Base-by-base conservation (phyloP, 2,329 filamentous ascomycete genomes). In the Davidsoniella australis region DNA sequence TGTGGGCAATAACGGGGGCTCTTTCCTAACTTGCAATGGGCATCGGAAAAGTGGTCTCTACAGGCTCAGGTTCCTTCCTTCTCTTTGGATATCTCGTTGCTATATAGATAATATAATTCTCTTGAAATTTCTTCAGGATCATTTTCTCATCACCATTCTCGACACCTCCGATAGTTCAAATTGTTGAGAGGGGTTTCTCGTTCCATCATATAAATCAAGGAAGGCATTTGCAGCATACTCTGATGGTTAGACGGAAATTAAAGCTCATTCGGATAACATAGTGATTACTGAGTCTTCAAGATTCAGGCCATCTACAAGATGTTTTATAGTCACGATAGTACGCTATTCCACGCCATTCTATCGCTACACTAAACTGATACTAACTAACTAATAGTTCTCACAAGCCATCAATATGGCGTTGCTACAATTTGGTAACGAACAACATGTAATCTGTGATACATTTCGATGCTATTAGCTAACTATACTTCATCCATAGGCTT, bases 281-380 rank as follows among this genome's bases (percentile, higher is more conserved):
- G 29, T 33, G 29, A 33, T 9, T 12, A 4, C 7, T 9, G 12
- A 12, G 12, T 9, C 12, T 9, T 12, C 12, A 10, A 12, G 4
- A n/a, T 18, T 7, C 16, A 20, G 3, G 10, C 16, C n/a, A 16
- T 20, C 10, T n/a, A 14, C 43, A 62, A 36, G 57, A 95, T 95
- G 88, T 95, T 95, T 62, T 96, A 94, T 68, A 93, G 85, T 58
- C 85, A 94, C 66, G 88, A 95, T 66, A 85, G 89, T 91, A 69
- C 61, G 80, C 65, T 17, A 36, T 9, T 18, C 16, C n/a, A 14
- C 18, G 16, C 9, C 17, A 12, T 8, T 4, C 14, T n/a, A 40
- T 12, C 51, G 18, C 9, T 3, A n/a, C 3, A 17, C 1, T 2
- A 33, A 23, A 23, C 20, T 20, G 8, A 14, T 37, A 10, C 59